Base-by-base conservation (phyloP, 192 early-diverging fungal genomes). In the Coemansia sp. region DNA sequence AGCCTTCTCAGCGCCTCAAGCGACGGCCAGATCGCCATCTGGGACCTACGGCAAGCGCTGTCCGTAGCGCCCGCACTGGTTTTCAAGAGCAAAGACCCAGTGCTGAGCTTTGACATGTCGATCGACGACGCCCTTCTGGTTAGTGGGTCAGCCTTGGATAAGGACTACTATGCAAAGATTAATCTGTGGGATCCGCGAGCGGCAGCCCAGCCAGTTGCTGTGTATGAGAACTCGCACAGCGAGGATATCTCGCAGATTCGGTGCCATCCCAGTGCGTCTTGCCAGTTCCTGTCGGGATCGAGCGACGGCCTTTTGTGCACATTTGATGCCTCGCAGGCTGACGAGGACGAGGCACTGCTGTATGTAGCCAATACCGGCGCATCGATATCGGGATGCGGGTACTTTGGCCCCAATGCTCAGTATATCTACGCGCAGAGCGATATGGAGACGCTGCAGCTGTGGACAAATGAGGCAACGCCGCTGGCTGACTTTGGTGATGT, bases 271-370 rank as follows among this genome's bases (percentile, higher is more conserved):
- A 76, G 55, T 28, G 68, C 69, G 16, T 50, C 83, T 3, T 63
- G 68, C 10, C 82, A 81, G n/a, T 60, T 94, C n/a, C 76, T 92
- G 39, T 86, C 88, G 0, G 89, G 85, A 23, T 89, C 92, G 3
- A 86, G 86, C 2, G 92, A 94, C 70, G 91, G 92, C 24, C 63
- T 90, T 66, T 66, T 95, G 67, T 94, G 89, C 83, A 79, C 91
- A 62, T 92, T 88, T 84, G 86, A 90, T 79, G 55, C 86, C 39
- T 72, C 75, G 9, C 84, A 86, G 35, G 85, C 90, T 35, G 86
- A 94, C 21, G 95, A 99, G 74, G 95, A 97, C 38, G 95, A 99
- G 38, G 92, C 88, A 1, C 66, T 99, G 5, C 65, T 92, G 50
- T 87, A 88, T 34, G 92, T 93, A 2, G 86, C 95, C 16, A 96